These are phyloP conservation scores for Lipomyces oligophaga DNA, from an alignment of 805 yeast genomes.

Conservation along the genomic window DNA sequence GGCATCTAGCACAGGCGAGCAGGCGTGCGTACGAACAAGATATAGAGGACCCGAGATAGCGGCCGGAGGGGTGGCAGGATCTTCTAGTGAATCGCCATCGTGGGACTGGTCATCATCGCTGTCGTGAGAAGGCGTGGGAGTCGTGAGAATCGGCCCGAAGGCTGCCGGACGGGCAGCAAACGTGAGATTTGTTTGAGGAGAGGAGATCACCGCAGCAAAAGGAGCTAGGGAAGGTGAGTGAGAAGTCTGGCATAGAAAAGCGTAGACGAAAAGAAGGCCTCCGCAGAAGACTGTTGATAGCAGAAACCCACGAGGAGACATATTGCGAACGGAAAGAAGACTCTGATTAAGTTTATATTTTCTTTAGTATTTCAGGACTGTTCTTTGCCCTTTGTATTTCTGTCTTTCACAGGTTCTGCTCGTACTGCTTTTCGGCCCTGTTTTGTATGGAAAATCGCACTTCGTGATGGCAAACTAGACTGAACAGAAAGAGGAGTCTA, in stretches of 20 bases:
- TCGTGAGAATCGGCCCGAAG: constrained; percentile 34
- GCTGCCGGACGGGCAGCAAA: constrained; percentile 41
- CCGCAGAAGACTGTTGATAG: constrained; percentile 22
- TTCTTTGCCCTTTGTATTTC: too few species aligned
- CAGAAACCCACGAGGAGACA: constrained; percentile 26
- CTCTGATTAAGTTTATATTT: too few species aligned
- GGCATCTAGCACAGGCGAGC: constrained; percentile 19
- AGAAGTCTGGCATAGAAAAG: constrained; percentile 14
- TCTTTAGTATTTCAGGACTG: too few species aligned
- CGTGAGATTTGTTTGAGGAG: constrained; percentile 34
- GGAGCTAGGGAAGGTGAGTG: constrained; percentile 21
- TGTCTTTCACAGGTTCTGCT: too few species aligned
- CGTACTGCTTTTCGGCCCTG: too few species aligned
- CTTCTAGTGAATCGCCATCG: constrained; percentile 3
- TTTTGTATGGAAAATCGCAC: too few species aligned
- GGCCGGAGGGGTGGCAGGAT: constrained; percentile 7
- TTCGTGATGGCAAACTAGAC: too few species aligned
- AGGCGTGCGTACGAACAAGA: constrained; percentile 31
- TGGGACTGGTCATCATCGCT: constrained; percentile 12
- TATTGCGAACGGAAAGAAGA: constrained; percentile 5
- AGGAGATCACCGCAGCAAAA: constrained; percentile 30
- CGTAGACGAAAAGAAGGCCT: constrained; percentile 25
- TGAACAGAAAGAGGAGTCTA: too few species aligned
- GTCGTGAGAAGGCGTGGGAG: constrained; percentile 4
- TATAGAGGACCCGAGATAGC: constrained; percentile 30